phyloP scores from a whole-genome alignment of 352 stramenopile species.

The Phytopythium chamaehyphon region DNA sequence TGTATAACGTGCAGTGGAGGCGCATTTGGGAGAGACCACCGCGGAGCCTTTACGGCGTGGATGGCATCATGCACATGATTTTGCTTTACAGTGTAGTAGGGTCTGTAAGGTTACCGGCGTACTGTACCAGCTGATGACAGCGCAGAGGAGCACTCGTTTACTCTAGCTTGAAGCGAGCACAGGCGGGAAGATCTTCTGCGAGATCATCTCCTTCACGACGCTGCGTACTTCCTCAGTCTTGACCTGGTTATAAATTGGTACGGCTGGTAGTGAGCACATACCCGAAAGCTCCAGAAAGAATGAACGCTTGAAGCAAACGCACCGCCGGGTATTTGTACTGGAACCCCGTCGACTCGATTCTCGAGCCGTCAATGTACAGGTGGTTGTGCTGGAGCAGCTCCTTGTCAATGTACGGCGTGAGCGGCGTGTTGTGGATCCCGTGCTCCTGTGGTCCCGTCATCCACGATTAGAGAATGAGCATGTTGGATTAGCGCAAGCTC shows the following conservation, averaged over 20 bases:
- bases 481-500: background rate
- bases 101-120: too few relatives aligned
- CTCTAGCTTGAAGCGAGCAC: constrained; percentile 35
- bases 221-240: constrained; percentile 48
- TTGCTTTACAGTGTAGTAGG: too few relatives aligned
- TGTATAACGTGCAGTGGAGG: too few relatives aligned
- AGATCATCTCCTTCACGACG: constrained; percentile 70
- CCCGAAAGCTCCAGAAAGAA: background rate
- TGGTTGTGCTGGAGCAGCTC: constrained; percentile 85
- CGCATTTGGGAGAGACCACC: too few relatives aligned
- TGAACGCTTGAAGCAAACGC: background rate
- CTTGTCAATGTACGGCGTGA: constrained; percentile 88
- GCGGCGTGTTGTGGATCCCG: constrained; percentile 76
- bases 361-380: constrained; percentile 68
- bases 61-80: too few relatives aligned
- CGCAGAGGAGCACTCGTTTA: background rate
- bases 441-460: constrained; percentile 37
- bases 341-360: constrained; percentile 78
- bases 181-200: constrained; percentile 77
- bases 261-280: constrained; percentile 1
- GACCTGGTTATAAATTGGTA: constrained; percentile 32
- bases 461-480: constrained; percentile 7
- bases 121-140: background rate
- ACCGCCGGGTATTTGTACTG: constrained; percentile 68
- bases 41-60: too few relatives aligned